Evolutionary conservation across 2,329 filamentous ascomycete genomes (phyloP), one percentile per base, ranked within the genome.

Genomic region (Fusarium xyrophilum): DNA sequence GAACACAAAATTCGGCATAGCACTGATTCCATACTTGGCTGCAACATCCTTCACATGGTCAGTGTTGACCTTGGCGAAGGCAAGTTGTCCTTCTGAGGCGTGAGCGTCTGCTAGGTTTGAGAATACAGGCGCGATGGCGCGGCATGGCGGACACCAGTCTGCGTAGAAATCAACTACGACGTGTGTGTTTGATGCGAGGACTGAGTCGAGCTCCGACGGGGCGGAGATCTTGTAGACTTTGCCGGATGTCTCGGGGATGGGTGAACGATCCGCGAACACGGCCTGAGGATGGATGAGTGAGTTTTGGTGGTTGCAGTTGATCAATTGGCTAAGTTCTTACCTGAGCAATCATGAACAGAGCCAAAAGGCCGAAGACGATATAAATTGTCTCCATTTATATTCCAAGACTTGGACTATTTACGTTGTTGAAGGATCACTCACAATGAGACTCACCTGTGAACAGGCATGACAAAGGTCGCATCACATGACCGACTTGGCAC

Each of bases 81-180:
- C 85, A 72, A 90, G 78, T 66, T 86, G 78, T 82, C 86, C 88
- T 47, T 56, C 60, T 3, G 54, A 38, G 12, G 67, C 46, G 38
- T 71, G 65, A 23, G 47, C 52, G 17, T 69, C 73, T 14, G 73
- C 75, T 4, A 74, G 59, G 35, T 64, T 64, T 35, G 73, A 70
- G 65, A 96, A 83, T 64, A 88, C 79, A 55, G 93, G 93, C 30
- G 93, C 88, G 72, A 97, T 95, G 72, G 89, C 86, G 82, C 93
- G 96, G 90, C 93, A 97, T 59, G 93, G 93, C 61, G 93, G 93
- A 84, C 93, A 97, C 93, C 93, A 97, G 70, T 85, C 89, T 56
- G 93, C 93, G 79, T 91, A 93, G 83, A 89, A 93, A 84, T 97
- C 93, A 75, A 97, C 82, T 63, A 97, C 83, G 70, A 95, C 86